Percentiles rank a stretch among this genome's conserved stretches.
Conservation (phyloP, 1,284 basidiomycete species). For the Puccinia novopanici region DNA sequence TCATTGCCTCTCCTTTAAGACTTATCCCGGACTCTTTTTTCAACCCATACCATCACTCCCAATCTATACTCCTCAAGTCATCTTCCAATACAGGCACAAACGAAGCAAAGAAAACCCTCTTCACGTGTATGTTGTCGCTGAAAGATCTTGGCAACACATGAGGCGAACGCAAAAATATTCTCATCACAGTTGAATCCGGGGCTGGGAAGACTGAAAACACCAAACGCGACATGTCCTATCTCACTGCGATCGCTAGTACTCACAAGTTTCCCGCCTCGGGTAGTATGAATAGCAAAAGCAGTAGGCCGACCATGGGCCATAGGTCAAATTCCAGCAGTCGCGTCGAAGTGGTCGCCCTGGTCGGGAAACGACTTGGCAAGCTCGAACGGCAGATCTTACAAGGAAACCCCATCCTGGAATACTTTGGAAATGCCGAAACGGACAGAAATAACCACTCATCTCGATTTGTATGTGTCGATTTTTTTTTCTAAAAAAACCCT, state of each 20-base stretch:
- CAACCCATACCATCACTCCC: slow-evolving; percentile 93
- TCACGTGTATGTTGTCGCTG: slow-evolving; percentile 95
- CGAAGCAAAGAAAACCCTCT: slow-evolving; percentile 93
- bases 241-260: slow-evolving; percentile 92
- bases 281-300: slow-evolving; percentile 53
- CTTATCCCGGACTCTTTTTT: slow-evolving; percentile 96
- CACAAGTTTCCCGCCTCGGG: slow-evolving; percentile 65
- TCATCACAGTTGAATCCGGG: slow-evolving; percentile 98
- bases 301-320: slow-evolving; percentile 59
- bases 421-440: slow-evolving; percentile 98
- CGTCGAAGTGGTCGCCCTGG: slow-evolving; percentile 63
- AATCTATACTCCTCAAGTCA: slow-evolving; percentile 74
- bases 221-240: slow-evolving; percentile 99
- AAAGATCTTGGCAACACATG: slow-evolving; percentile 98
- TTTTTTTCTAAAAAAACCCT: neutral
- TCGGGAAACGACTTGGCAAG: slow-evolving; percentile 67
- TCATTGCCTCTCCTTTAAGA: no score
- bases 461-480: slow-evolving; percentile 68
- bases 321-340: slow-evolving; percentile 62
- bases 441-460: slow-evolving; percentile 98
- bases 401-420: slow-evolving; percentile 95
- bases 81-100: slow-evolving; percentile 88
- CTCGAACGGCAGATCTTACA: slow-evolving; percentile 96
- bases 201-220: slow-evolving; percentile 99
- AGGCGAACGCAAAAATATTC: slow-evolving; percentile 90